These are phyloP conservation scores for Naganishia liquefaciens DNA, from an alignment of 1,284 basidiomycete species.

Conservation along the genomic window DNA sequence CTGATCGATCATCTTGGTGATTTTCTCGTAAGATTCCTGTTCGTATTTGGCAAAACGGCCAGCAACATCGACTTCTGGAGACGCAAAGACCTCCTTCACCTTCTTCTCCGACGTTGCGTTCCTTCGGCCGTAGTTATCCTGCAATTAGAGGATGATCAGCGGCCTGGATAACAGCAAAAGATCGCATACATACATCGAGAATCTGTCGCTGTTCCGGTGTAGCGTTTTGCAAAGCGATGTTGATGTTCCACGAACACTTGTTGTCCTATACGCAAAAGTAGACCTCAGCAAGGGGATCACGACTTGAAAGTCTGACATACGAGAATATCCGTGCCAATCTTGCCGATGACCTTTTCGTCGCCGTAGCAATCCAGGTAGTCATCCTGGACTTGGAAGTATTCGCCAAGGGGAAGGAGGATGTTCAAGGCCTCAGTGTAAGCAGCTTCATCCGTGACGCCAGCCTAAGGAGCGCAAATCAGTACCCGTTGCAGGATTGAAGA, in stretches of 20 bases:
- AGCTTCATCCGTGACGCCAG: constrained; percentile 66
- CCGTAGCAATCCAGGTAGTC: constrained; percentile 95
- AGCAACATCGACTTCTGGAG: constrained; percentile 69
- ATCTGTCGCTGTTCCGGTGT: constrained; percentile 63
- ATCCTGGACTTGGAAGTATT: constrained; percentile 99
- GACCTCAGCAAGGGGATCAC: not conserved
- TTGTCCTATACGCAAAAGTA: constrained; percentile 64
- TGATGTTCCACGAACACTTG: constrained; percentile 98
- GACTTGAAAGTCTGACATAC: constrained; percentile 56
- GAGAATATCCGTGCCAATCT: constrained; percentile 95
- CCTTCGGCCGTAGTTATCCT: constrained; percentile 88
- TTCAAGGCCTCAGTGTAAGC: constrained; percentile 78
- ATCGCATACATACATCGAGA: constrained; percentile 56
- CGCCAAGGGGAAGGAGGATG: constrained; percentile 89
- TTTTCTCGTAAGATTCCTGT: constrained; percentile 66
- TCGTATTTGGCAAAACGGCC: constrained; percentile 76
- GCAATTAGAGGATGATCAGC: constrained; percentile 36
- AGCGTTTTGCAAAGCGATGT: constrained; percentile 74
- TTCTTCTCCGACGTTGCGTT: constrained; percentile 63
- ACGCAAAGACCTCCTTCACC: constrained; percentile 71
- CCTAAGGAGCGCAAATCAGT: constrained; percentile 36
- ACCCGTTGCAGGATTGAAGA: not conserved
- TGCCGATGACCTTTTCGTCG: constrained; percentile 88
- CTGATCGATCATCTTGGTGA: constrained; percentile 67
- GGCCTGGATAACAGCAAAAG: not conserved